phyloP scores from a whole-genome alignment of 805 yeast species.

The Yarrowia deformans region DNA sequence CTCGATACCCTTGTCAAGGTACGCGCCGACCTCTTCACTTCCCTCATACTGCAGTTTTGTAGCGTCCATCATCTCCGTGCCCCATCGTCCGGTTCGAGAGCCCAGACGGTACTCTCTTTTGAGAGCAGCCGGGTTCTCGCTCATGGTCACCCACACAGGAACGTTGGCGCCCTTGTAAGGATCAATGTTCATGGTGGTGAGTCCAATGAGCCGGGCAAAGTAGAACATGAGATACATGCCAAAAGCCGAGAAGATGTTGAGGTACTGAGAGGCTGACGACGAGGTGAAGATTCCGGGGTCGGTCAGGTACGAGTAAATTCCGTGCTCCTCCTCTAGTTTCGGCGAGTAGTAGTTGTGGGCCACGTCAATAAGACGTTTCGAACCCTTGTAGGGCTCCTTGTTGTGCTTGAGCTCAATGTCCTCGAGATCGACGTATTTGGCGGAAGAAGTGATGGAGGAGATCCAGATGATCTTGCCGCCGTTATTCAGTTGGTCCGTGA shows the following conservation, averaged over 20 bases:
- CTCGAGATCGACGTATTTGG: conserved; percentile 72
- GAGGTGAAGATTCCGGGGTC: conserved; percentile 96
- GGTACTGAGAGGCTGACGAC: conserved; percentile 70
- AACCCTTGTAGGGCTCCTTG: conserved; percentile 84
- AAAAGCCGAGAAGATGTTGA: conserved; percentile 79
- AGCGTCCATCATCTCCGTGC: conserved; percentile 66
- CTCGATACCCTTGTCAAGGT: conserved; percentile 61
- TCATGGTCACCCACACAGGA: conserved; percentile 69
- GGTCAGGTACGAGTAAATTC: conserved; percentile 74
- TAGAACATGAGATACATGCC: conserved; percentile 89
- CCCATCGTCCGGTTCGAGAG: conserved; percentile 71
- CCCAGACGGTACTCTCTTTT: conserved; percentile 70
- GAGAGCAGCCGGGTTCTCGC: conserved; percentile 58
- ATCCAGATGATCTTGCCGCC: conserved; percentile 85
- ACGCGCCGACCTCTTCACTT: conserved; percentile 67
- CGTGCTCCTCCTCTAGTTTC: conserved; percentile 56
- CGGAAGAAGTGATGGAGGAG: conserved; percentile 80
- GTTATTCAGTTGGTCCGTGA: conserved; percentile 61
- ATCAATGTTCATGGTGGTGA: conserved; percentile 85
- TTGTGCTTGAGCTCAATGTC: conserved; percentile 76
- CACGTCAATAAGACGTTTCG: conserved; percentile 85
- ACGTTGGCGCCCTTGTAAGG: conserved; percentile 93
- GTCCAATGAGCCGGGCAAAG: conserved; percentile 79
- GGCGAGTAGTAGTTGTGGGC: conserved; percentile 76
- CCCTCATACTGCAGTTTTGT: conserved; percentile 55